Conservation (phyloP, 495 filamentous ascomycete genomes). For the Penicillium flavigenum region DNA sequence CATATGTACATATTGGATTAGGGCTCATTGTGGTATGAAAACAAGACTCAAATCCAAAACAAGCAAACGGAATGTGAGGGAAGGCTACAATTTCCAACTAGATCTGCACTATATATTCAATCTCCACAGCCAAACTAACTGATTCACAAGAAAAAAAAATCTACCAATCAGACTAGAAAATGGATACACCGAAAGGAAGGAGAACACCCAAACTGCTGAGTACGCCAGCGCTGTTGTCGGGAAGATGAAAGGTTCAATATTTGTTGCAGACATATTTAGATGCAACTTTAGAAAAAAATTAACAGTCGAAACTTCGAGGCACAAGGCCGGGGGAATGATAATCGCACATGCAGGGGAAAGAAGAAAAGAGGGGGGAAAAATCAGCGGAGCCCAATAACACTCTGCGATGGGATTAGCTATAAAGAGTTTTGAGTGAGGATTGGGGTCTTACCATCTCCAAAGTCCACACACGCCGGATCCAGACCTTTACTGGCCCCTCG, state of each 20-base stretch:
- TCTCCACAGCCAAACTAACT: neutral
- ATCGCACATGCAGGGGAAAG: slow-evolving; percentile 28
- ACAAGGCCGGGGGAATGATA: slow-evolving; percentile 24
- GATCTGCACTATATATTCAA: slow-evolving; percentile 3
- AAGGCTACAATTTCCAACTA: neutral
- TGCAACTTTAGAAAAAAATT: slow-evolving; percentile 9
- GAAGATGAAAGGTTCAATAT: slow-evolving; percentile 10
- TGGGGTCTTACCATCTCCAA: slow-evolving; percentile 79
- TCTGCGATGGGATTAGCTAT: slow-evolving; percentile 48
- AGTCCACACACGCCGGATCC: slow-evolving; percentile 98
- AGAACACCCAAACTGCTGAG: slow-evolving; percentile 17
- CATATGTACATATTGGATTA: neutral
- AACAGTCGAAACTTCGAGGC: slow-evolving; percentile 18
- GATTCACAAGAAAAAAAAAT: neutral
- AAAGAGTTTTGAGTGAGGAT: neutral
- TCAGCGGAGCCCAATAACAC: slow-evolving; percentile 85
- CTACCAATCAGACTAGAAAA: slow-evolving; percentile 14
- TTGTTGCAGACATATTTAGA: slow-evolving; percentile 6
- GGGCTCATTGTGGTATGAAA: neutral
- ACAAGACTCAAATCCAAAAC: neutral
- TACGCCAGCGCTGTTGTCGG: slow-evolving; percentile 22
- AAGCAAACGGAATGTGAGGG: neutral
- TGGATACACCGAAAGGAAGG: slow-evolving; percentile 14
- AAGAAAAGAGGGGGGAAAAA: slow-evolving; percentile 14
- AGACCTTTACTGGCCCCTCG: slow-evolving; percentile 90